Evolutionary conservation across 208 protist genomes (phyloP).

Genomic region (Wallacemonas sp.): DNA sequence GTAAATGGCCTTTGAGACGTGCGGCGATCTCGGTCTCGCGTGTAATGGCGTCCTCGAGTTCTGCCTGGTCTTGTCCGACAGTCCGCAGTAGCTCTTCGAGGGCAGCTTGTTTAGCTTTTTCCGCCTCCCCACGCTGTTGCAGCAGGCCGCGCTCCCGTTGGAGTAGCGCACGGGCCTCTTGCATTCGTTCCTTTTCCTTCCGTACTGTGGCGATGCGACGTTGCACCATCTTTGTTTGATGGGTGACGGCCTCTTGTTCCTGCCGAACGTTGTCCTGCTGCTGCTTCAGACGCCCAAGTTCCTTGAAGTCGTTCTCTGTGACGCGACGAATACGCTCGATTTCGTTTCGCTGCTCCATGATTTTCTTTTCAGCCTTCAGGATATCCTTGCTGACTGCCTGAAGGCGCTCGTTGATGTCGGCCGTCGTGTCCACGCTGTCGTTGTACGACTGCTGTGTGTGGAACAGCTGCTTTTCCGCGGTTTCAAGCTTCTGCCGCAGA

Average conservation of each 20-base stretch:
- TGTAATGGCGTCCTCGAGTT: constrained; percentile 88
- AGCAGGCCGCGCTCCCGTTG: constrained; percentile 61
- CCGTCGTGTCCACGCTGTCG: constrained; percentile 89
- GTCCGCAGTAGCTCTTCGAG: constrained; percentile 59
- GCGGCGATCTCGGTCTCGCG: constrained; percentile 63
- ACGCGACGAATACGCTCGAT: constrained; percentile 53
- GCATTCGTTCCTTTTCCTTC: constrained; percentile 59
- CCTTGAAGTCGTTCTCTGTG: constrained; percentile 78
- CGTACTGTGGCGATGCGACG: constrained; percentile 62
- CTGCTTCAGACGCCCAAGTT: constrained; percentile 70
- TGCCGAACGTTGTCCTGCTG: constrained; percentile 83
- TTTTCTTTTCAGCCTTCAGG: constrained; percentile 68
- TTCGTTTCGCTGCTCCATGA: constrained; percentile 55
- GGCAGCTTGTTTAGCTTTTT: constrained; percentile 55
- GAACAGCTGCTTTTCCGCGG: constrained; percentile 83
- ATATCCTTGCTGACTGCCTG: constrained; percentile 74
- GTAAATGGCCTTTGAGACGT: constrained; percentile 52
- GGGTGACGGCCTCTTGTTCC: constrained; percentile 69
- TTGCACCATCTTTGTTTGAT: constrained; percentile 67
- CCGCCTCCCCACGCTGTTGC: constrained; percentile 64
- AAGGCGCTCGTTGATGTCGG: constrained; percentile 81
- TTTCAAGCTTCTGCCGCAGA: constrained; percentile 88
- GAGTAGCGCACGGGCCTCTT: constrained; percentile 61
- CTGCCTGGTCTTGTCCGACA: constrained; percentile 62
- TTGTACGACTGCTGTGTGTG: constrained; percentile 90